phyloP scores from a whole-genome alignment of 139 green algal genomes.

The Chlorella sp. region DNA sequence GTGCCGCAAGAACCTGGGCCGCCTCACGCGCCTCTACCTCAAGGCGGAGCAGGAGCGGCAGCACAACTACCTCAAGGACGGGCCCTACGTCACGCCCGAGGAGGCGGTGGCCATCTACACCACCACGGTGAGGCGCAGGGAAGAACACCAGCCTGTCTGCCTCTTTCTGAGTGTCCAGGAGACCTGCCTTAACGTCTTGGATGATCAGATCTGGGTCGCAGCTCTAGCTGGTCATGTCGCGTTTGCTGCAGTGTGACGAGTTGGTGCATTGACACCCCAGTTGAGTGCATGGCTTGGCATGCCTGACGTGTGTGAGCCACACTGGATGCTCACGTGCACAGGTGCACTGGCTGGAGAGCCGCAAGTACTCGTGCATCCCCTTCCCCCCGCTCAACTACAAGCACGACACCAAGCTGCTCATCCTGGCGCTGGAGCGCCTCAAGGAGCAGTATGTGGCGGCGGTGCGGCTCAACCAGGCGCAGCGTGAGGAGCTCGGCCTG shows the following conservation, averaged over 20 bases:
- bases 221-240: too few relatives aligned
- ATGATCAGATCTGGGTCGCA: too few relatives aligned
- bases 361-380: constrained; percentile 96
- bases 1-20: constrained; percentile 99
- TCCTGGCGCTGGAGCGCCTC: constrained; percentile 94
- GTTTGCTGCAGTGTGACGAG: too few relatives aligned
- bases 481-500: constrained; percentile 97
- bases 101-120: constrained; percentile 90
- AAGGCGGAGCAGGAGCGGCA: constrained; percentile 95
- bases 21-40: constrained; percentile 95
- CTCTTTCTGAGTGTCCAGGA: too few relatives aligned
- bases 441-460: constrained; percentile 98
- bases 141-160: neutral
- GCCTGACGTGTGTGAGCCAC: too few relatives aligned
- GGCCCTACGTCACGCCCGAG: constrained; percentile 86
- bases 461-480: constrained; percentile 91
- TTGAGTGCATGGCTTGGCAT: too few relatives aligned
- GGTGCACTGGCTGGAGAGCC: constrained; percentile 98
- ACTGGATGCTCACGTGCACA: too few relatives aligned
- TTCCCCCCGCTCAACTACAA: constrained; percentile 99
- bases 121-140: constrained; percentile 61
- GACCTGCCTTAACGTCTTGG: too few relatives aligned
- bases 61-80: constrained; percentile 99
- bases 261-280: too few relatives aligned
- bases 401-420: constrained; percentile 99